Base-by-base conservation (phyloP, 768 basidiomycete species). In the Collybia nuda region DNA sequence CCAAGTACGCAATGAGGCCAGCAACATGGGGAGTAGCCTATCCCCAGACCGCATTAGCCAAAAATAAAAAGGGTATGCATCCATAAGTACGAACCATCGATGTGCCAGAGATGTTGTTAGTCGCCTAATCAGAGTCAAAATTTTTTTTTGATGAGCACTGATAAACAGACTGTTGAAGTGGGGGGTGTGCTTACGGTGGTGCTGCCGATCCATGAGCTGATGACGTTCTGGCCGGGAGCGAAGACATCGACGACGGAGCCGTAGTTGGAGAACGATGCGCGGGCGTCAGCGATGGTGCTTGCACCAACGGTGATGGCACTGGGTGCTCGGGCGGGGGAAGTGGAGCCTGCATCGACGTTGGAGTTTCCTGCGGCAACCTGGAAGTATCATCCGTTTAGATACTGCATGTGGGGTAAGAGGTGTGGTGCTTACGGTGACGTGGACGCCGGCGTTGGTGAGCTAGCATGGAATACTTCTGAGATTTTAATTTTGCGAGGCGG, bases 221-320 rank as follows among this genome's bases (percentile, higher is more conserved):
- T 62, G 39, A 67, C 52, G 44, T 51, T 43, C 15, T 51, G 32
- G 36, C 67, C 67, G 15, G 67, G 67, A 3, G 67, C 67, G 38
- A 64, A 67, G 48, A 69, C 50, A 49, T 67, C 64, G 43, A 69
- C 60, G 32, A 60, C 55, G 6, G 59, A 35, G 17, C 67, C 67
- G 35, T 49, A 66, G 56, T 67, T 67, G 24, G 67, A 69, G 63
- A 63, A 65, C 11, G 43, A 55, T 11, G 64, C 62, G 11, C 59
- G 51, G 9, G 52, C 40, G 44, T 63, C 66, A 6, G 53, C 40
- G 49, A 68, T 64, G 29, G 51, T 60, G 19, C 54, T 55, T n/a
- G 67, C 48, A 17, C 39, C 48, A 8, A 49, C 48, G n/a, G 48
- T 42, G 7, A 49, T 23, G 15, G 21, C 48, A 5, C 17, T 40